phyloP scores from a whole-genome alignment of 179 eudicot species.

The Dionaea muscipula region DNA sequence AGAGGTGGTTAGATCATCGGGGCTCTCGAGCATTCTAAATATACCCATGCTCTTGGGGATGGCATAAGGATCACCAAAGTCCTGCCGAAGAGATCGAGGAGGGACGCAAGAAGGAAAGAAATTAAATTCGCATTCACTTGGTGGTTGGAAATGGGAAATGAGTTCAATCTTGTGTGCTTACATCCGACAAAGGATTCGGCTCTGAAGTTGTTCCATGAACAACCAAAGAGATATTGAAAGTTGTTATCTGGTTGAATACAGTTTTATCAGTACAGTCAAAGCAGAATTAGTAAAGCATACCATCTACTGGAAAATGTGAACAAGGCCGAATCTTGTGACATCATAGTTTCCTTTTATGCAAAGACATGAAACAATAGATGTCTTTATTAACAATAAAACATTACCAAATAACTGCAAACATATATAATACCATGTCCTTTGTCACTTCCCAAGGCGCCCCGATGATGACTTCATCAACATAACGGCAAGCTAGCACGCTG shows the following conservation, averaged over 20 bases:
- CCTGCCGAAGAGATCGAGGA: constrained; percentile 28
- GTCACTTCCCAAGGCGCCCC: constrained; percentile 93
- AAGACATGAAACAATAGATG: not conserved
- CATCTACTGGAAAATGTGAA: no score
- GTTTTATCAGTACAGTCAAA: not conserved
- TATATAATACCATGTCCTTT: constrained; percentile 70
- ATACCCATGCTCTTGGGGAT: constrained; percentile 79
- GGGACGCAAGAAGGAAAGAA: no score
- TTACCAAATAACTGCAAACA: not conserved
- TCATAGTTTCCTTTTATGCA: no score
- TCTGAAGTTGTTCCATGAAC: constrained; percentile 84
- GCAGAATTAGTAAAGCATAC: not conserved
- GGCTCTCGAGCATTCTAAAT: constrained; percentile 61
- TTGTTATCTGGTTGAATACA: constrained; percentile 40
- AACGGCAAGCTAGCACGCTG: constrained; percentile 95
- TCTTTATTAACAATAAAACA: not conserved
- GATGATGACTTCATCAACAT: constrained; percentile 89
- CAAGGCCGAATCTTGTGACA: no score
- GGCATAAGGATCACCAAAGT: constrained; percentile 47
- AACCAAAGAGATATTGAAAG: constrained; percentile 82
- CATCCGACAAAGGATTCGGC: constrained; percentile 39
- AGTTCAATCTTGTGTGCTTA: constrained; percentile 22
- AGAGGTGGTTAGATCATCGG: constrained; percentile 57
- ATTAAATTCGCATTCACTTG: not conserved
- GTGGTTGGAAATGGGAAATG: not conserved